These are phyloP conservation scores for Ustilago trichophora DNA, from an alignment of 1,284 basidiomycete species.

Conservation along the genomic window DNA sequence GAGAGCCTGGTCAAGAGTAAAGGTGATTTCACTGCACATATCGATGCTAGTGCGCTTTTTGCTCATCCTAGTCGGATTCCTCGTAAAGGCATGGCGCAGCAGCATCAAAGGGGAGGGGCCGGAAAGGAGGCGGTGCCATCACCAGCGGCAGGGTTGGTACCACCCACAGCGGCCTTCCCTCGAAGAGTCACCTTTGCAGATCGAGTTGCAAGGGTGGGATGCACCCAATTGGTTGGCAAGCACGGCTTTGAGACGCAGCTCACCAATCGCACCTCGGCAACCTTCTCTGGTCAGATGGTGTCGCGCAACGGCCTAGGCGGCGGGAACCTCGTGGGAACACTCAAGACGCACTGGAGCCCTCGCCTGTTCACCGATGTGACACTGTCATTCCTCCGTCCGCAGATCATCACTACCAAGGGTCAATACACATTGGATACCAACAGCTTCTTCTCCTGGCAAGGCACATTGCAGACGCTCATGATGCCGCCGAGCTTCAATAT, in stretches of 20 bases:
- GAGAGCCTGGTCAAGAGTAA: constrained; percentile 71
- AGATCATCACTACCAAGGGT: constrained; percentile 67
- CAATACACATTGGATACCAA: constrained; percentile 68
- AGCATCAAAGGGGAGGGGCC: constrained; percentile 79
- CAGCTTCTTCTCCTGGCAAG: constrained; percentile 66
- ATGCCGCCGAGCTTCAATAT: constrained; percentile 68
- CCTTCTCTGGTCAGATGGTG: constrained; percentile 67
- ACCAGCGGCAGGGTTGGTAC: too few species aligned
- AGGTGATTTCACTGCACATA: constrained; percentile 67
- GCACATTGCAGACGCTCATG: constrained; percentile 51
- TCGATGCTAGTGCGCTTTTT: constrained; percentile 63
- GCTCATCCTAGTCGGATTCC: constrained; percentile 79
- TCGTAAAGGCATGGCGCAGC: constrained; percentile 69
- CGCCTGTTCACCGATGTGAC: constrained; percentile 68
- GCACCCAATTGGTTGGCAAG: constrained; percentile 59
- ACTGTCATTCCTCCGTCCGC: constrained; percentile 69
- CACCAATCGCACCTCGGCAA: constrained; percentile 36
- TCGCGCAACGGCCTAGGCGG: constrained; percentile 67
- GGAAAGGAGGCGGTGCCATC: too few species aligned
- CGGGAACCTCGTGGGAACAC: constrained; percentile 72
- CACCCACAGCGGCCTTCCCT: neutral
- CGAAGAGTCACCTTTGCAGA: constrained; percentile 35
- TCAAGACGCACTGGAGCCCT: constrained; percentile 75
- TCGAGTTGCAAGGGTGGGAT: constrained; percentile 41
- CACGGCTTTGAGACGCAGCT: constrained; percentile 62